Base-by-base conservation (phyloP, 192 early-diverging fungal species). In the Coemansia sp. region DNA sequence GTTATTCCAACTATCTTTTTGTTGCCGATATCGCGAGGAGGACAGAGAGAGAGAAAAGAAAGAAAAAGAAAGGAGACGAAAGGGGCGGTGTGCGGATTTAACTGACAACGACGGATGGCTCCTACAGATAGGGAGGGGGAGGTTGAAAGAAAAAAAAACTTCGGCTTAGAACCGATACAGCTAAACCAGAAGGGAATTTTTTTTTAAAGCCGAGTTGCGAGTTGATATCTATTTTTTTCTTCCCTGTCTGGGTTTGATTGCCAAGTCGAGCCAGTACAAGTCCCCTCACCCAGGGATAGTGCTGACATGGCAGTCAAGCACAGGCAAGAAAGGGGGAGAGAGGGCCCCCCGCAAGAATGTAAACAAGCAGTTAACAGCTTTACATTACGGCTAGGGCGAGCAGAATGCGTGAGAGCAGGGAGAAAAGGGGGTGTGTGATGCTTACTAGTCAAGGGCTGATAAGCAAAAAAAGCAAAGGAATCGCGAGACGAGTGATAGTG, bases 281-380 rank as follows among this genome's bases (percentile, higher is more conserved):
- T 61, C 34, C 61, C 38, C 20, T 34, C 18, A 36, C n/a, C 5
- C 34, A 36, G 29, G 44, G 64, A 49, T 49, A 49, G 46, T n/a
- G 8, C 60, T 60, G 57, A 33, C 16, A 36, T 31, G 13, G 11
- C 53, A 27, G 18, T 47, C 44, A 50, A 50, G n/a, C 22, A 18
- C 49, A 50, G 49, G 29, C 52, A 55, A 27, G 62, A 24, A 40
- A 49, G 27, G 63, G 43, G 43, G 40, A 27, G 44, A 47, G 22
- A 44, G 64, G 29, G 9, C 43, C 43, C 41, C 39, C 27, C 18
- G 63, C 64, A 50, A 70, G 68, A 68, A 68, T 53, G 60, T 39
- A 68, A 67, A 41, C 24, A 69, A 69, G 65, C 74, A 71, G 73
- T 74, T 74, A 74, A 64, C 73, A 69, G 62, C 66, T 75, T 65